phyloP scores from a whole-genome alignment of 139 green algal species.

The Bryopsis sp. region DNA sequence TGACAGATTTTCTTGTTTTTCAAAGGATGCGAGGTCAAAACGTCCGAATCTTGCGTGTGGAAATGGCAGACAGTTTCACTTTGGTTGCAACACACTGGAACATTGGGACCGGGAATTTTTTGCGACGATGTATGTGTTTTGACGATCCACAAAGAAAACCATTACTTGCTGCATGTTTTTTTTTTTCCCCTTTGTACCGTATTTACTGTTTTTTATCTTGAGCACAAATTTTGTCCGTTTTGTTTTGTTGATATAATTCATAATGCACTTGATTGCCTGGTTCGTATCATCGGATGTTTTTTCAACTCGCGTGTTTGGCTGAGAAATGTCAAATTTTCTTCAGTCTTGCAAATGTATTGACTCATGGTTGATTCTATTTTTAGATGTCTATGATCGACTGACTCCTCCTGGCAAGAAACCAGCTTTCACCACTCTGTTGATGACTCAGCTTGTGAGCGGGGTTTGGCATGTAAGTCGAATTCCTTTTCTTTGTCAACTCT shows the following conservation, averaged over 20 bases:
- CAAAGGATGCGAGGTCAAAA: constrained; percentile 25
- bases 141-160: not conserved
- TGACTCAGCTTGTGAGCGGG: constrained; percentile 65
- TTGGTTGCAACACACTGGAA: constrained; percentile 74
- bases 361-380: not conserved
- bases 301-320: constrained; percentile 5
- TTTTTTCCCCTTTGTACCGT: not conserved
- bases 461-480: constrained; percentile 76
- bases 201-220: not conserved
- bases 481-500: too few species aligned
- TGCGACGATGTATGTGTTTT: too few species aligned
- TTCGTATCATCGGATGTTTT: not conserved
- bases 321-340: too few species aligned
- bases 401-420: constrained; percentile 38
- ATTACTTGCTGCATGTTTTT: not conserved
- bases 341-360: too few species aligned
- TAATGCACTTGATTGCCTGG: not conserved
- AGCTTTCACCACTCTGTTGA: constrained; percentile 54
- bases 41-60: constrained; percentile 9
- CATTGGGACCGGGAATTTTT: constrained; percentile 60
- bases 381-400: constrained; percentile 78
- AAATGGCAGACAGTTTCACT: constrained; percentile 48
- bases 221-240: not conserved
- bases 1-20: constrained; percentile 31
- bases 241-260: not conserved